Percentiles rank a stretch among this genome's conserved stretches.
Conservation (phyloP, 768 basidiomycete species). For the Peribolospora kevripleyi region DNA sequence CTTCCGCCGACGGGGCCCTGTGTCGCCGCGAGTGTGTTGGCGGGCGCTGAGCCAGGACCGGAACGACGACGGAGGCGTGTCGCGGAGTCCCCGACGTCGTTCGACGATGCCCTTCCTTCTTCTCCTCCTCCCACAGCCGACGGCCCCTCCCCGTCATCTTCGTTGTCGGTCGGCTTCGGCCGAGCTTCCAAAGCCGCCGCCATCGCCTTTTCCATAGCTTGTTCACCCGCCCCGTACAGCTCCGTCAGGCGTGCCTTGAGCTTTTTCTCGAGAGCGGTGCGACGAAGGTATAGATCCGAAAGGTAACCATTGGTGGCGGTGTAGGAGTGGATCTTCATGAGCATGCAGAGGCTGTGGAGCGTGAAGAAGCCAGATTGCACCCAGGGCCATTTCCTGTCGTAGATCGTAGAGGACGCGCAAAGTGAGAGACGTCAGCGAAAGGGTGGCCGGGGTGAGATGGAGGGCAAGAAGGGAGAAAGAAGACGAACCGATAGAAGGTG, state of each 20-base stretch:
- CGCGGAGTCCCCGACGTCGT: constrained; percentile 8
- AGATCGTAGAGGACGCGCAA: not conserved
- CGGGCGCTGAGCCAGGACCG: constrained; percentile 11
- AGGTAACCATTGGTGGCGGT: constrained; percentile 68
- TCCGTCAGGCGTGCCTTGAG: too few relatives aligned
- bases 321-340: constrained; percentile 67
- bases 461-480: not conserved
- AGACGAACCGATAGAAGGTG: constrained; percentile 56
- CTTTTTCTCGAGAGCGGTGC: not conserved
- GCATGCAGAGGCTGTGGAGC: constrained; percentile 44
- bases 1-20: not conserved
- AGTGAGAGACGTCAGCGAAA: not conserved
- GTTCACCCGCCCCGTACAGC: not conserved
- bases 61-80: not conserved
- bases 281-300: constrained; percentile 21
- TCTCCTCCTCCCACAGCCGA: too few relatives aligned
- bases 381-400: constrained; percentile 9
- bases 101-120: constrained; percentile 1
- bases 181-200: too few relatives aligned
- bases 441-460: not conserved
- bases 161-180: too few relatives aligned
- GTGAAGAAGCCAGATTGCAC: constrained; percentile 42
- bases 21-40: constrained; percentile 18
- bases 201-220: too few relatives aligned
- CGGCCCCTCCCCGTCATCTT: too few relatives aligned